These are phyloP conservation scores for Aspergillus ustus DNA, from an alignment of 2,329 filamentous ascomycete species.

Conservation along the genomic window DNA sequence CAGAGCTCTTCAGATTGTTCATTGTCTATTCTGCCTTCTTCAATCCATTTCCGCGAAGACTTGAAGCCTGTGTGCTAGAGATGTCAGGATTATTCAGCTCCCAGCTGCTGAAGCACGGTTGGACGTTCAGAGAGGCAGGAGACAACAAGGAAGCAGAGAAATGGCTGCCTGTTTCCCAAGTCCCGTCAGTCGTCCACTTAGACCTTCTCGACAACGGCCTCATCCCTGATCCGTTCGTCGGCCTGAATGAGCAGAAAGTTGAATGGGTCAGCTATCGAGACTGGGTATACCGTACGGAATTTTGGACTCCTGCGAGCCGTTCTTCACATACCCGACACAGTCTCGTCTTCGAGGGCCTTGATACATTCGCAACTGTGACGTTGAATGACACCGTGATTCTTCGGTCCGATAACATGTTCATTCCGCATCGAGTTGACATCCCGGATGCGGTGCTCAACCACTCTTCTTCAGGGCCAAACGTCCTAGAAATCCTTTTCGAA, in stretches of 20 bases:
- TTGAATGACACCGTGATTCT: slow-evolving; percentile 71
- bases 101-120: slow-evolving; percentile 26
- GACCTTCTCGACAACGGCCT: slow-evolving; percentile 45
- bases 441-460: slow-evolving; percentile 51
- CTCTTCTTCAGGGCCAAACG: slow-evolving; percentile 41
- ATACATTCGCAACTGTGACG: slow-evolving; percentile 75
- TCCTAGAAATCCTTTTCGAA: slow-evolving; percentile 55
- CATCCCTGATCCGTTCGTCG: slow-evolving; percentile 66
- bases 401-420: slow-evolving; percentile 78
- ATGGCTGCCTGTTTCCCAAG: slow-evolving; percentile 42
- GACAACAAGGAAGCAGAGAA: slow-evolving; percentile 27
- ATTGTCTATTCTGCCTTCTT: background rate
- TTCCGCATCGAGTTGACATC: slow-evolving; percentile 71
- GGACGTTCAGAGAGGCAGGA: slow-evolving; percentile 44
- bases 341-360: slow-evolving; percentile 75
- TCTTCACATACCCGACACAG: slow-evolving; percentile 56
- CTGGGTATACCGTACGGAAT: slow-evolving; percentile 72
- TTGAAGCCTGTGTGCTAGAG: background rate
- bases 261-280: slow-evolving; percentile 75
- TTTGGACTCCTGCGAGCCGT: slow-evolving; percentile 48
- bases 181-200: slow-evolving; percentile 49
- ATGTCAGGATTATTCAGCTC: slow-evolving; percentile 1
- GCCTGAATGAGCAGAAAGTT: slow-evolving; percentile 73
- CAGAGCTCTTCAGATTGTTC: background rate
- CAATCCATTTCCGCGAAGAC: too few species aligned